Base-by-base conservation (phyloP, 148 eudicot genomes). In the Linanthus parryae region DNA sequence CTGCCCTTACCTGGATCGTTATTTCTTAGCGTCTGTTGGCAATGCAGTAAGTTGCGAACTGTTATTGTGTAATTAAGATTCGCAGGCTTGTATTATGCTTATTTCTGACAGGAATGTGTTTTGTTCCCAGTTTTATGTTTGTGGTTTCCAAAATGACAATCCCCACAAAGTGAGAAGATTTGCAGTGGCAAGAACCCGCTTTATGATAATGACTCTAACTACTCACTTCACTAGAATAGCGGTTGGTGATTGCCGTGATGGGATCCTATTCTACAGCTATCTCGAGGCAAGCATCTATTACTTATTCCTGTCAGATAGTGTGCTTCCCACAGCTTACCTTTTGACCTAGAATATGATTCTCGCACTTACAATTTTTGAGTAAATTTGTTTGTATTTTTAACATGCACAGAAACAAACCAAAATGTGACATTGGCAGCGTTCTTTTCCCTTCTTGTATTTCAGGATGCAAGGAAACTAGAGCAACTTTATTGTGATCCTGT, bases 181-280 rank as follows among this genome's bases (percentile, higher is more conserved):
- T 56, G 95, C 98, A 53, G 63, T 67, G 28, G 87, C 70, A 52
- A 83, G 82, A 69, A 86, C 98, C 17, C 80, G 94, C 19, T 81
- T 74, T 69, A 75, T 78, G 77, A 81, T 86, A 46, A 75, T 79
- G 67, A 78, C 98, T 41, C 68, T 91, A 75, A 79, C 86, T 47
- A 52, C 95, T 45, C 77, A 81, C 69, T 70, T 77, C 57, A 83
- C 86, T 49, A 81, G 87, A 74, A 91, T 91, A 63, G 95, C 84
- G 41, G 95, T 86, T 66, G 98, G 98, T 62, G 95, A 91, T 68
- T 86, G 95, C 69, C 94, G 95, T 39, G 98, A 91, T 75, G 98
- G 98, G 23, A 67, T 86, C 54, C 89, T 91, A 53, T 81, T 83
- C 66, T 91, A 69, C 65, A 61, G 84, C 18, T 91, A 78, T 50